phyloP scores from a whole-genome alignment of 1,139 yeast species.

The Pneumocystis canis region DNA sequence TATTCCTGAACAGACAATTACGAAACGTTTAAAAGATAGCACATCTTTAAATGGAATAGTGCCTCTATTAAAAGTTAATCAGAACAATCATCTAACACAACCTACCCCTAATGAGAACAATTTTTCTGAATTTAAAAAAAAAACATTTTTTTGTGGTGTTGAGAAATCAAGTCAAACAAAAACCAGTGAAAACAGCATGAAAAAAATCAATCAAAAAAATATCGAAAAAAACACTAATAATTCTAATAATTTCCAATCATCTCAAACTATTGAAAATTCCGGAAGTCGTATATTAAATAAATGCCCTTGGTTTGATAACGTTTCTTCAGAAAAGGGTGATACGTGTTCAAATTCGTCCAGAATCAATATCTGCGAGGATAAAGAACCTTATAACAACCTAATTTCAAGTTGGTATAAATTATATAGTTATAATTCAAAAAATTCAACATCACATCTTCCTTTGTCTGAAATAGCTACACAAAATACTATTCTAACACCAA shows the following conservation, averaged over 20 bases:
- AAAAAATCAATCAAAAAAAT: neutral
- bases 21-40: neutral
- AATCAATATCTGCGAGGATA: neutral
- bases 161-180: neutral
- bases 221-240: neutral
- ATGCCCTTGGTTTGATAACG: neutral
- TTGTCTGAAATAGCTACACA: neutral
- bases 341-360: neutral
- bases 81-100: neutral
- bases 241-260: neutral
- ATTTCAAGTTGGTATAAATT: neutral
- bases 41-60: neutral
- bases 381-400: neutral
- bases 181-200: neutral
- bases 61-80: neutral
- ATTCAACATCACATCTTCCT: neutral
- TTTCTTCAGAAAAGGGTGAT: neutral
- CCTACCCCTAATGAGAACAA: neutral
- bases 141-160: neutral
- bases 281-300: neutral
- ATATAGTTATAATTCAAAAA: neutral
- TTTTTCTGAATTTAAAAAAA: neutral
- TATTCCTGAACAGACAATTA: neutral
- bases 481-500: neutral
- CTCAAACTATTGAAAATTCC: neutral